Base-by-base conservation (phyloP, 2,329 filamentous ascomycete genomes). In the Diplodia scrobiculata region DNA sequence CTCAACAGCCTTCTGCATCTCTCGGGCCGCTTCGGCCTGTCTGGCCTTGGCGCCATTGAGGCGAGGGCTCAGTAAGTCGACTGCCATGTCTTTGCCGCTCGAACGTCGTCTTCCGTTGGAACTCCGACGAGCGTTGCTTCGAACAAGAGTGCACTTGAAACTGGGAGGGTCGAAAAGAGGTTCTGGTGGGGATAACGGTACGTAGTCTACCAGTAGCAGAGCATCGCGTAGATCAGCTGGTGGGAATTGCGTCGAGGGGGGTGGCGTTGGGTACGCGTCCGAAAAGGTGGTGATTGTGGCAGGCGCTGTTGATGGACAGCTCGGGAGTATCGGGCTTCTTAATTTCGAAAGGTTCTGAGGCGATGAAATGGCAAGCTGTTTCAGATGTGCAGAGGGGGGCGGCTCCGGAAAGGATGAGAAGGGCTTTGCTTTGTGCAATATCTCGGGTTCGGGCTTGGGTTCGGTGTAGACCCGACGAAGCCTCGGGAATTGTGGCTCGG, bases 21-120 rank as follows among this genome's bases (percentile, higher is more conserved):
- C 86, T 70, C 84, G 84, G 36, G 89, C 89, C 83, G 91, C 89
- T 73, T 90, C 84, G 36, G 88, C 78, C 62, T 87, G 87, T 73
- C 86, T 86, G 69, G 83, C 80, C 73, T 84, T 86, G 67, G 82
- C 84, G 70, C 75, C 51, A 38, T 29, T 50, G 36, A 63, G 25
- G 50, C 65, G 65, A 17, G 65, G 59, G 50, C 51, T 67, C 19
- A 63, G 45, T 41, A 63, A 29, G 17, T 55, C 41, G 14, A 27
- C 19, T 34, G 63, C 63, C 63, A 65, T 65, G n/a, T n/a, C 19
- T 38, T 38, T 48, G n/a, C 25, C 41, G 41, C 63, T 65, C 41
- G 63, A 55, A 11, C 63, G 63, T 21, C 55, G 58, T 21, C 58
- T 34, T 21, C 58, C 45, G 41, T 32, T 34, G 58, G 41, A 50